Evolutionary conservation across 1,284 basidiomycete genomes (phyloP).

Genomic region (Apiotrichum veenhuisii): DNA sequence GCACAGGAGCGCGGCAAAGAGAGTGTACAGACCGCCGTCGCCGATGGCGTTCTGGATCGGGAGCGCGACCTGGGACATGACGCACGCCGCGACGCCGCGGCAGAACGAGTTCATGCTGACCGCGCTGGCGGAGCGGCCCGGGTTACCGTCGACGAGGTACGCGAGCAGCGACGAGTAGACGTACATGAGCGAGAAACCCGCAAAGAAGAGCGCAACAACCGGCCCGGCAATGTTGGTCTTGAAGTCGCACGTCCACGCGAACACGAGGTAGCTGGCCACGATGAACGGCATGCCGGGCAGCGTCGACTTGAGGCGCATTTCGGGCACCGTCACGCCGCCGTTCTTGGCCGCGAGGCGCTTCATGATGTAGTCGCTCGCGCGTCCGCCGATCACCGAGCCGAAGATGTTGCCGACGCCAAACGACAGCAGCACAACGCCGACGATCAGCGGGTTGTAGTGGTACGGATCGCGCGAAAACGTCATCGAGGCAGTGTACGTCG

Average conservation of each 20-base stretch:
- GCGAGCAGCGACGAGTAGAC: constrained; percentile 50
- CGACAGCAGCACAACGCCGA: constrained; percentile 70
- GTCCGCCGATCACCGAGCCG: constrained; percentile 71
- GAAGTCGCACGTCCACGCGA: constrained; percentile 70
- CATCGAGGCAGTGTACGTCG: constrained; percentile 65
- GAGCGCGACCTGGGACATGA: constrained; percentile 45
- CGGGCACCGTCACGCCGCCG: constrained; percentile 61
- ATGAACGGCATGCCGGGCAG: constrained; percentile 49
- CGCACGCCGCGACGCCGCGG: constrained; percentile 41
- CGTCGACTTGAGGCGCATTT: constrained; percentile 72
- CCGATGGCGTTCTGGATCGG: constrained; percentile 55
- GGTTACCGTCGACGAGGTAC: constrained; percentile 67
- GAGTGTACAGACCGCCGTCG: constrained; percentile 69
- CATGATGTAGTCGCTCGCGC: constrained; percentile 68
- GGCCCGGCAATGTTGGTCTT: constrained; percentile 60
- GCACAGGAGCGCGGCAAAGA: constrained; percentile 63
- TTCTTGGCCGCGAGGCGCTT: constrained; percentile 58
- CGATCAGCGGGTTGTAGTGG: constrained; percentile 63
- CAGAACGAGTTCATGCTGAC: constrained; percentile 45
- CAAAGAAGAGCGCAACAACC: constrained; percentile 57
- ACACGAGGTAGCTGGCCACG: constrained; percentile 58
- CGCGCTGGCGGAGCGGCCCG: constrained; percentile 41
- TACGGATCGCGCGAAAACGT: constrained; percentile 60
- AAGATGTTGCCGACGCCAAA: constrained; percentile 66
- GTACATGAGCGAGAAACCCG: constrained; percentile 66